Base-by-base conservation (phyloP, 2,329 filamentous ascomycete genomes). In the Pestalotiopsis sp. region DNA sequence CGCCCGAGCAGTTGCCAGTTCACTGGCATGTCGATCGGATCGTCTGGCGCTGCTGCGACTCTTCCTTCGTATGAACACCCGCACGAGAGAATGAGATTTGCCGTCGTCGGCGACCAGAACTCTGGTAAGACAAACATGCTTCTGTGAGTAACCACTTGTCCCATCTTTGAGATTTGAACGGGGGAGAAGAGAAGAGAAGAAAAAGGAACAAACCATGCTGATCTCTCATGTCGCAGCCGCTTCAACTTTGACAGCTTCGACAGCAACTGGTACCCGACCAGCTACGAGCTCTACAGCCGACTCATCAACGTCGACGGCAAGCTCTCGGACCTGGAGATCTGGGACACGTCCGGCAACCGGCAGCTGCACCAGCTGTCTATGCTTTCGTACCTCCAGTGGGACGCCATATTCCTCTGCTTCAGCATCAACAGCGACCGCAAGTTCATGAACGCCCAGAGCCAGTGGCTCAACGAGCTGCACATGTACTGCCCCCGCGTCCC, bases 401-500 rank as follows among this genome's bases (percentile, higher is more conserved):
- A 82, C 31, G 80, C 77, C 2, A 76, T 80, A 4, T 76, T 82
- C 65, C 76, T 83, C 57, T 83, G 81, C 72, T 81, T 79, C 66
- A 75, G 74, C 62, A 69, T 82, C 58, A 77, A 77, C 58, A 74
- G 75, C 65, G 61, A 73, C 45, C 67, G 66, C n/a, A 76, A 75
- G 41, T 75, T 81, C 36, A 58, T 71, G 12, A 71, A 72, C 13
- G 71, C 77, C 7, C 72, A 74, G 39, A 70, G 69, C 1, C 75
- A 75, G 85, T 93, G 91, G 89, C 88, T 90, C 49, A 87, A 90
- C 75, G 90, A 93, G 82, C 91, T 92, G 61, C 86, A 90, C 90
- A 78, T 85, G 87, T 72, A 76, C 61, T 92, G 90, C 78, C 88
- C 88, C 13, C 86, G 85, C 45, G 87, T 91, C 2, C 91, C 91